Conservation (phyloP, 2,329 filamentous ascomycete genomes). For the Stachybotrys chartarum region DNA sequence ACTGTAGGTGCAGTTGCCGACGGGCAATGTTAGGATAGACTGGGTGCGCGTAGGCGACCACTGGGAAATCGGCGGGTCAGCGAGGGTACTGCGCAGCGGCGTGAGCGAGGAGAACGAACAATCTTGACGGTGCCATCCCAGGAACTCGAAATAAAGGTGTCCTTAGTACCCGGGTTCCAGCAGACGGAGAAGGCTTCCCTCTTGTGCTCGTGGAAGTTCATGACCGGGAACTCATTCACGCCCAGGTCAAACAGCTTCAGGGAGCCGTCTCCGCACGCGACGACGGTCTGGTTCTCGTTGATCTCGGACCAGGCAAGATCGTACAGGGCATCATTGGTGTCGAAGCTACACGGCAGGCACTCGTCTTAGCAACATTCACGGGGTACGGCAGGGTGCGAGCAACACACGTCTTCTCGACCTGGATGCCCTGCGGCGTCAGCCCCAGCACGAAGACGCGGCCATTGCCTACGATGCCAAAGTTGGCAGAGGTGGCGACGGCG, state of each 20-base stretch:
- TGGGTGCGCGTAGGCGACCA: conserved; percentile 76
- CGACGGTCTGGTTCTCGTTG: conserved; percentile 89
- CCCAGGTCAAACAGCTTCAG: conserved; percentile 89
- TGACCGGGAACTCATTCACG: conserved; percentile 76
- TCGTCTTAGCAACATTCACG: neutral
- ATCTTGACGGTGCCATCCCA: conserved; percentile 98
- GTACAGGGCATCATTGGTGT: conserved; percentile 95
- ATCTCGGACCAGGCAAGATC: conserved; percentile 93
- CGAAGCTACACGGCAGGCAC: conserved; percentile 55
- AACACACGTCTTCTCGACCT: conserved; percentile 70
- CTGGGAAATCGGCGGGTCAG: conserved; percentile 25
- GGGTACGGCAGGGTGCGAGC: neutral
- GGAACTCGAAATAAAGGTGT: conserved; percentile 81
- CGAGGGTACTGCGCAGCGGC: too few relatives aligned
- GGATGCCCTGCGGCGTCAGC: conserved; percentile 75
- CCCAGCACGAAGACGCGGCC: conserved; percentile 80
- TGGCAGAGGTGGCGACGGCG: conserved; percentile 82
- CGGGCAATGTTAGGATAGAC: conserved; percentile 78
- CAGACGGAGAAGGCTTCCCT: conserved; percentile 87
- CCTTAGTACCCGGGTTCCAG: conserved; percentile 89
- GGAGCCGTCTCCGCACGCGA: conserved; percentile 86
- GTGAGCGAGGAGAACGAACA: conserved; percentile 29
- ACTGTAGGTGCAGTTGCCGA: conserved; percentile 90
- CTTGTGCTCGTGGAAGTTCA: conserved; percentile 89
- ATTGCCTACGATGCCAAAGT: conserved; percentile 96